Evolutionary conservation across 345 rosid species (phyloP), one percentile per base, ranked within the genome.

Genomic region (Moricandia moricandioides): DNA sequence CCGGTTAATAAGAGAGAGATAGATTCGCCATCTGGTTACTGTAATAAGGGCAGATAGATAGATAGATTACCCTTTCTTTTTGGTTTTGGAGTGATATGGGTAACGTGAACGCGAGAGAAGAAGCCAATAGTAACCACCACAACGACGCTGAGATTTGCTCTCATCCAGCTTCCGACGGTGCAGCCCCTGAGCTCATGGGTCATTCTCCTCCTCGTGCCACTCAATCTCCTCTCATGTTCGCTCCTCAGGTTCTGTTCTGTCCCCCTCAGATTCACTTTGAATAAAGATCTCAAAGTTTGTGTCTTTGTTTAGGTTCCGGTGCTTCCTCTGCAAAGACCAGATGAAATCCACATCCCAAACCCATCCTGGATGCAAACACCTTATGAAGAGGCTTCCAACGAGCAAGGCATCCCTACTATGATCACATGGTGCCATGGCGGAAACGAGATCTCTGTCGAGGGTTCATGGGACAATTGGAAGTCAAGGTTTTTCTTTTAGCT

Each of bases 381-480:
- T 21, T 82, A 78, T 54, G 97, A 92, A 51, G 99, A 90, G 21
- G 72, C 74, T 58, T 74, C 77, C 70, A 70, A 71, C 11, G 97
- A 90, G 71, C 89, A 86, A 75, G 96, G 92, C 6, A 92, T 92
- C 69, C 98, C 99, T 7, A 89, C 92, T 45, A 88, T 96, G 96
- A 86, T 96, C 67, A 92, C 97, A 1, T 96, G 99, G 99, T 81
- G 84, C 74, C 83, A 88, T 45, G 99, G 89, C 7, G 99, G 96
- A 69, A 87, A 84, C 62, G 96, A 87, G 16, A 93, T 92, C 34
- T 83, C 88, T 73, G 94, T 92, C 10, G 97, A 90, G 80, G 99
- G 99, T 60, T 96, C 99, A 8, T 96, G 99, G 99, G 98, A 96
- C 71, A 82, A 89, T 80, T 92, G 98, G 98, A 89, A 79, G 80